Conservation (phyloP, 2,329 filamentous ascomycete species). For the Sporothrix pseudoabietina region DNA sequence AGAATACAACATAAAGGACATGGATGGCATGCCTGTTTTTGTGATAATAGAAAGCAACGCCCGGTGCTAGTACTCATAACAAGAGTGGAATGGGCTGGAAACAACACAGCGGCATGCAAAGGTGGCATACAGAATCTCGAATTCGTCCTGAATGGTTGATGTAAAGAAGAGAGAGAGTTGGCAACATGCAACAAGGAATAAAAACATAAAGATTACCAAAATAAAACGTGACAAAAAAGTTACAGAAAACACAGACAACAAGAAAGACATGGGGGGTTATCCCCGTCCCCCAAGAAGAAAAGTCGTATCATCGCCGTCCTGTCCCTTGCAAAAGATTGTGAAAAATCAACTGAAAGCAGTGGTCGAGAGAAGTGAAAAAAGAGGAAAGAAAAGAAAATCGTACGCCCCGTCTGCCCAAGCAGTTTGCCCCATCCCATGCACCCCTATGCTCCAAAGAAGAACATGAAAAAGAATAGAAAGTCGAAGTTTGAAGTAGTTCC, state of each 20-base stretch:
- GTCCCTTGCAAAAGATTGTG: too few relatives aligned
- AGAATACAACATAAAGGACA: neutral
- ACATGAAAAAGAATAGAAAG: neutral
- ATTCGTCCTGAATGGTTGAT: neutral
- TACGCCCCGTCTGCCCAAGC: slow-evolving; percentile 19
- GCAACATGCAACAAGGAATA: neutral
- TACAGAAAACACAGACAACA: neutral
- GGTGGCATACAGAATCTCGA: neutral
- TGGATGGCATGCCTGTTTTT: neutral
- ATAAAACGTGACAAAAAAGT: neutral
- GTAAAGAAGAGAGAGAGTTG: neutral
- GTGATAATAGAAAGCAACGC: neutral
- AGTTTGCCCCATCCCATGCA: slow-evolving; percentile 6
- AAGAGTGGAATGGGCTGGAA: neutral
- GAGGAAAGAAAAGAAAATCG: neutral
- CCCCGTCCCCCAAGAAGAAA: neutral
- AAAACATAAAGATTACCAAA: neutral
- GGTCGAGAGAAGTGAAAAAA: neutral
- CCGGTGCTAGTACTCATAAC: neutral
- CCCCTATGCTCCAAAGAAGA: slow-evolving; percentile 16
- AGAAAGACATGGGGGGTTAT: neutral
- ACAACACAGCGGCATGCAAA: neutral
- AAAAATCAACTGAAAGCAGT: neutral
- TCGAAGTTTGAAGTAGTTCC: neutral
- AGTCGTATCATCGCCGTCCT: neutral